These are phyloP conservation scores for Phytopythium vexans DNA, from an alignment of 352 stramenopile genomes.

Conservation along the genomic window DNA sequence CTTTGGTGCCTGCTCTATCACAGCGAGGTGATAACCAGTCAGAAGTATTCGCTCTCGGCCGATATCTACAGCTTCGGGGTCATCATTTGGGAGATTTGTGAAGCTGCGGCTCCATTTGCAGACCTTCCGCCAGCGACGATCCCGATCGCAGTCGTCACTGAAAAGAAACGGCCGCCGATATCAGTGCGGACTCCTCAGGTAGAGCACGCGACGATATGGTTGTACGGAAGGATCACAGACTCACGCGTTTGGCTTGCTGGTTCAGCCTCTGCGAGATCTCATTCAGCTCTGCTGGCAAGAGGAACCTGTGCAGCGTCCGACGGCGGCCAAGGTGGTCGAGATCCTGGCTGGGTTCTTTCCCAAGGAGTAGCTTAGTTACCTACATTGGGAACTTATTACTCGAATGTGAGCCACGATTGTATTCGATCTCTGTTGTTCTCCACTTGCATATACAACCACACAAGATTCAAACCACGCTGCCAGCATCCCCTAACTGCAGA, in stretches of 20 bases:
- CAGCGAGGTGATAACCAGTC: slow-evolving; percentile 68
- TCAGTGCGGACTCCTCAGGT: slow-evolving; percentile 59
- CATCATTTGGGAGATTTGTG: slow-evolving; percentile 83
- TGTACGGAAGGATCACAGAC: too few relatives aligned
- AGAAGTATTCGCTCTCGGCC: slow-evolving; percentile 61
- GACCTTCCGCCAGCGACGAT: slow-evolving; percentile 50
- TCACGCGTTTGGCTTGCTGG: background rate
- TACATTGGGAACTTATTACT: slow-evolving; percentile 4
- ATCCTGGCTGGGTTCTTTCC: slow-evolving; percentile 54
- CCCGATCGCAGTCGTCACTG: slow-evolving; percentile 58
- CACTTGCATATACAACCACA: too few relatives aligned
- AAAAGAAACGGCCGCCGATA: slow-evolving; percentile 58
- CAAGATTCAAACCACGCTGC: too few relatives aligned
- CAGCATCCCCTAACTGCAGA: too few relatives aligned
- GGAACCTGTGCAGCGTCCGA: slow-evolving; percentile 41
- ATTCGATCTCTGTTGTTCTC: too few relatives aligned
- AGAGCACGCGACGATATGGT: background rate
- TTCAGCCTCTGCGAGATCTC: slow-evolving; percentile 54
- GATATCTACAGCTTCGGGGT: slow-evolving; percentile 83
- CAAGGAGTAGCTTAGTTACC: background rate
- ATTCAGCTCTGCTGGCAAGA: slow-evolving; percentile 70
- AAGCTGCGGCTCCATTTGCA: slow-evolving; percentile 54
- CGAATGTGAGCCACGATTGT: background rate
- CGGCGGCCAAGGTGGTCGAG: slow-evolving; percentile 31
- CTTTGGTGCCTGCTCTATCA: background rate